These are phyloP conservation scores for Cordyceps cicadae DNA, from an alignment of 2,329 filamentous ascomycete genomes.

Conservation along the genomic window DNA sequence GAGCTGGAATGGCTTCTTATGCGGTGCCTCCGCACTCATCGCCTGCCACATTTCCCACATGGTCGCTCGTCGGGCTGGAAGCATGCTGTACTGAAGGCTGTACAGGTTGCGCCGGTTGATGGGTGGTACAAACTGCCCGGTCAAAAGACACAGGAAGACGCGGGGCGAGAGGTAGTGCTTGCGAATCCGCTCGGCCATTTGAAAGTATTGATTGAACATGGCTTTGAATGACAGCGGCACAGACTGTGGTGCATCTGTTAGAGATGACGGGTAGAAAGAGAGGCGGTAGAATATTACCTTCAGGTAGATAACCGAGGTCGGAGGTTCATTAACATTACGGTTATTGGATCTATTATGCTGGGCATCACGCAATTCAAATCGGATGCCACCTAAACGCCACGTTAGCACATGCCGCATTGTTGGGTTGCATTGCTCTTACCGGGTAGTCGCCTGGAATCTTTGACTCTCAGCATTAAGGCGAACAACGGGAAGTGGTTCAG, in stretches of 20 bases:
- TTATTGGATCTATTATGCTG: constrained; percentile 38
- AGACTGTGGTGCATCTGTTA: constrained; percentile 44
- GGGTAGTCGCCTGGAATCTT: constrained; percentile 82
- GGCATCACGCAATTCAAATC: constrained; percentile 80
- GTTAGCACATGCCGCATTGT: constrained; percentile 2
- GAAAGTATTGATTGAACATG: constrained; percentile 97
- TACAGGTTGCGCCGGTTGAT: constrained; percentile 93
- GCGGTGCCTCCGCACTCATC: constrained; percentile 44
- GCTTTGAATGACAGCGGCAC: constrained; percentile 83
- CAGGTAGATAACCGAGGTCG: constrained; percentile 76
- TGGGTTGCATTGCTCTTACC: constrained; percentile 40
- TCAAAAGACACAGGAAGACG: constrained; percentile 80
- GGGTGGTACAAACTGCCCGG: constrained; percentile 86
- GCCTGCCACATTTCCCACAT: constrained; percentile 80
- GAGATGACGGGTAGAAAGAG: not conserved
- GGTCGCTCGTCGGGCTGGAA: constrained; percentile 71
- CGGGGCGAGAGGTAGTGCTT: constrained; percentile 90
- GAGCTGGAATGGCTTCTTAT: constrained; percentile 34
- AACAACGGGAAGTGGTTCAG: constrained; percentile 97
- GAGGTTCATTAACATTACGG: constrained; percentile 38
- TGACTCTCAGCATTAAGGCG: constrained; percentile 89
- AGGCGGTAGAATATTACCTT: constrained; percentile 51
- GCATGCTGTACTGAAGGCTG: constrained; percentile 95
- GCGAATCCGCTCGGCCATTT: constrained; percentile 82
- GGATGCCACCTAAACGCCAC: constrained; percentile 51